These are phyloP conservation scores for Aspergillus funiculosus DNA, from an alignment of 495 filamentous ascomycete genomes.

Conservation along the genomic window DNA sequence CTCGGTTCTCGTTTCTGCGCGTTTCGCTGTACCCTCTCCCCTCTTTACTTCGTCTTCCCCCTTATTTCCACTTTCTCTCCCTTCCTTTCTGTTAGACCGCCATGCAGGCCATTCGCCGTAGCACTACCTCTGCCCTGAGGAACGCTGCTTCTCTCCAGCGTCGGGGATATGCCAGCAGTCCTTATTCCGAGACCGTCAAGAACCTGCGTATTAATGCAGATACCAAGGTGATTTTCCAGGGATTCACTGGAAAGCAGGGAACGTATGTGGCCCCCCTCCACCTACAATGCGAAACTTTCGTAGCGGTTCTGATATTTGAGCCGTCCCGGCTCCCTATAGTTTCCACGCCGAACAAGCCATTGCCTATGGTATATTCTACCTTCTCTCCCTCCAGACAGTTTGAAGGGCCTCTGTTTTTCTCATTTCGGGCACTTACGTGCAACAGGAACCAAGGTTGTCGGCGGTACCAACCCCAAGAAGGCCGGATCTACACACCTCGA, in stretches of 20 bases:
- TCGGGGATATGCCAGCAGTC: conserved; percentile 63
- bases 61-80: conserved; percentile 1
- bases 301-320: conserved; percentile 37
- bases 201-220: conserved; percentile 90
- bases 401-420: conserved; percentile 4
- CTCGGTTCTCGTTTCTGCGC: conserved; percentile 6
- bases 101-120: conserved; percentile 53
- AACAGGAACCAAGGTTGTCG: conserved; percentile 90
- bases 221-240: conserved; percentile 94
- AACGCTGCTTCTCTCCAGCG: conserved; percentile 47
- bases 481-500: conserved; percentile 84
- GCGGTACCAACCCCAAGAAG: conserved; percentile 98
- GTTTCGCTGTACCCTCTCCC: conserved; percentile 17
- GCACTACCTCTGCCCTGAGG: conserved; percentile 44
- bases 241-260: conserved; percentile 98
- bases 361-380: conserved; percentile 69
- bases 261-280: conserved; percentile 61
- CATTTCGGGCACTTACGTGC: conserved; percentile 30
- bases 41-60: conserved; percentile 13
- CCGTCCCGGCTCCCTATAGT: conserved; percentile 41
- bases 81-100: conserved; percentile 16
- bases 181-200: conserved; percentile 75
- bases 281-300: background rate
- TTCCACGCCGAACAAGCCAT: conserved; percentile 98
- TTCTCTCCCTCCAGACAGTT: conserved; percentile 16